A percentile compares a stretch with the other conserved stretches of the same genome.
These are phyloP conservation scores for Wickerhamiella brachini DNA, from an alignment of 805 yeast species.

Conservation along the genomic window DNA sequence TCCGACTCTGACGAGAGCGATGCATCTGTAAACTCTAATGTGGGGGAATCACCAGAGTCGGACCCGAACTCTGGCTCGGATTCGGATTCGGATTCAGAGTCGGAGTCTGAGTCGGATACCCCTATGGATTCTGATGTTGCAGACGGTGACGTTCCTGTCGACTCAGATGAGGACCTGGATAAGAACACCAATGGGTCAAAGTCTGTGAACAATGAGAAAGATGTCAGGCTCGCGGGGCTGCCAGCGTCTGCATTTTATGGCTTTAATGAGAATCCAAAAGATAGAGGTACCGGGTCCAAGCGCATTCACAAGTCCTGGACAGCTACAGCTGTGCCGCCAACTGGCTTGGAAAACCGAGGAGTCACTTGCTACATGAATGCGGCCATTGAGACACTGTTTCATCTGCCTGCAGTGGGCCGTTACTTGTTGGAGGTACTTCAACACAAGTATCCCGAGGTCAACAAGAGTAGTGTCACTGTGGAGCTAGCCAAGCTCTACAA, in stretches of 20 bases:
- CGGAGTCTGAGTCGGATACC: not conserved
- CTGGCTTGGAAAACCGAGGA: conserved; percentile 77
- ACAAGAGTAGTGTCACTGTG: conserved; percentile 17
- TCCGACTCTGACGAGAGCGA: conserved; percentile 1
- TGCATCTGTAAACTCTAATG: not conserved
- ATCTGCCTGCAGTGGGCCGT: conserved; percentile 80
- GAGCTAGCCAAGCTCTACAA: conserved; percentile 22
- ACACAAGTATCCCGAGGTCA: conserved; percentile 31
- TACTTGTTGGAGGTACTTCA: conserved; percentile 54
- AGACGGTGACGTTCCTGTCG: not conserved
- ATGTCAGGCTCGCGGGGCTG: conserved; percentile 2
- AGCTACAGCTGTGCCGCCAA: conserved; percentile 31
- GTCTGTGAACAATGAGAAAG: not conserved
- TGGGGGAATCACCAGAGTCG: not conserved
- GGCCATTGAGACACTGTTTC: conserved; percentile 82
- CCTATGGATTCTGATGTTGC: too few species aligned
- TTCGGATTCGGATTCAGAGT: conserved; percentile 1
- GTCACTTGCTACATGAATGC: conserved; percentile 96
- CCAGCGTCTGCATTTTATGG: conserved; percentile 36
- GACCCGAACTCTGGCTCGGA: conserved; percentile 2
- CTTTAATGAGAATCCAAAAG: conserved; percentile 42
- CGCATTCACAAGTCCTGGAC: conserved; percentile 59
- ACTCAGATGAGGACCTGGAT: not conserved
- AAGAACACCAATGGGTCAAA: too few species aligned
- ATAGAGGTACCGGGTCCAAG: conserved; percentile 46